Evolutionary conservation across 2,329 filamentous ascomycete genomes (phyloP).

Genomic region (Sporothrix mexicana): DNA sequence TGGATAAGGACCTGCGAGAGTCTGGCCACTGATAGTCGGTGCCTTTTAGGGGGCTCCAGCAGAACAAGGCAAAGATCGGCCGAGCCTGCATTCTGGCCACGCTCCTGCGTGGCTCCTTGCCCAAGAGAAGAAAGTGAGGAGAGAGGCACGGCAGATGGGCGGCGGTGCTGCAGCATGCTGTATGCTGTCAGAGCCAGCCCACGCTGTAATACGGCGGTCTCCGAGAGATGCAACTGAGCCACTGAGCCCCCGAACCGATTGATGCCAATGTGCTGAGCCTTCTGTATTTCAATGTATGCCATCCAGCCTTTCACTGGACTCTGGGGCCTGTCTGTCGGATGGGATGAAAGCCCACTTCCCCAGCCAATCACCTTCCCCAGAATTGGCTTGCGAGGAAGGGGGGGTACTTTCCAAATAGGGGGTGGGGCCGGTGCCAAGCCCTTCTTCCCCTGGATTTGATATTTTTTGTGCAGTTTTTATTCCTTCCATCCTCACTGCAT

Average conservation of each 20-base stretch:
- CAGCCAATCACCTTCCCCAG: background rate
- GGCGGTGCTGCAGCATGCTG: slow-evolving; percentile 9
- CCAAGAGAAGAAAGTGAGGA: background rate
- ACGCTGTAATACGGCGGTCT: background rate
- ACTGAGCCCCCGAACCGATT: background rate
- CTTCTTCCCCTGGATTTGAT: slow-evolving; percentile 5
- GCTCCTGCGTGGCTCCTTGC: background rate
- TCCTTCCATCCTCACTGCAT: background rate
- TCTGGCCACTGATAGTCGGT: background rate
- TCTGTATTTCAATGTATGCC: background rate
- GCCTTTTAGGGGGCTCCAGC: background rate
- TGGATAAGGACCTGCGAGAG: background rate
- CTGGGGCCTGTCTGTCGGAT: no score
- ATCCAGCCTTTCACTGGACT: no score
- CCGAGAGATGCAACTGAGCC: background rate
- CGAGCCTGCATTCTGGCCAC: background rate
- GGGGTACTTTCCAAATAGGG: slow-evolving; percentile 18
- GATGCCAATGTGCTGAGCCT: background rate
- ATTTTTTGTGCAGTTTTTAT: background rate
- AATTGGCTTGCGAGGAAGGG: slow-evolving; percentile 1
- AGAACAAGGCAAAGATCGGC: slow-evolving; percentile 6
- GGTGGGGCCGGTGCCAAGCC: slow-evolving; percentile 16
- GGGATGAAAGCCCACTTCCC: background rate
- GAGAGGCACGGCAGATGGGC: background rate
- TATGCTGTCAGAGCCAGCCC: background rate